phyloP scores from a whole-genome alignment of 495 filamentous ascomycete species.

The Penicillium arizonense region DNA sequence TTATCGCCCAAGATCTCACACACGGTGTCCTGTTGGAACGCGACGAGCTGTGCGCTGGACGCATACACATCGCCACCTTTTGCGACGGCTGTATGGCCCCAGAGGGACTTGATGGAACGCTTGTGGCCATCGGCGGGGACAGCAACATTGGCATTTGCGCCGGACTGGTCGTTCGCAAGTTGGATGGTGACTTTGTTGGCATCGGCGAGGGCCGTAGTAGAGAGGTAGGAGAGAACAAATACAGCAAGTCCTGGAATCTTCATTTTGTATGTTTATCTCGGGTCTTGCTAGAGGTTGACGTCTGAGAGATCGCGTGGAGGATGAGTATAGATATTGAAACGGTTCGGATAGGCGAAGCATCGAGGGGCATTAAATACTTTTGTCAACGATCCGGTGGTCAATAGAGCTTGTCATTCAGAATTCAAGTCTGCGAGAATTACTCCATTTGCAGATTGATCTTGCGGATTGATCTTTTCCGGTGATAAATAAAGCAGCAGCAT shows the following conservation, averaged over 20 bases:
- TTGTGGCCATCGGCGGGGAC: conserved; percentile 20
- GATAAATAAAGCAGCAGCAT: too few relatives aligned
- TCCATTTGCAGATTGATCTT: too few relatives aligned
- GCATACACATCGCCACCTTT: conserved; percentile 18
- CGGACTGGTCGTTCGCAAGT: conserved; percentile 22
- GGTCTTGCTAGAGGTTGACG: too few relatives aligned
- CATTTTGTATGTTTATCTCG: background rate
- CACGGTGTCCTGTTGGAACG: conserved; percentile 14
- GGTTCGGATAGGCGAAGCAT: too few relatives aligned
- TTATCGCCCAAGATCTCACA: conserved; percentile 15
- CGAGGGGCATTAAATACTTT: too few relatives aligned
- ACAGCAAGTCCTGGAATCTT: background rate
- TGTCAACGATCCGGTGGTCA: too few relatives aligned
- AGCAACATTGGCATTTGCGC: conserved; percentile 13
- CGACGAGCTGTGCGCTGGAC: conserved; percentile 18
- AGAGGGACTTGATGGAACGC: conserved; percentile 18
- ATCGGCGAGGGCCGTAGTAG: background rate
- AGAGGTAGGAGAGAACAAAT: background rate
- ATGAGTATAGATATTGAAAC: too few relatives aligned
- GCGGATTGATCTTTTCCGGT: too few relatives aligned
- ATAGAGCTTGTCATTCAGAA: too few relatives aligned
- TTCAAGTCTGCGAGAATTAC: too few relatives aligned
- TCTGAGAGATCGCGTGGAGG: too few relatives aligned
- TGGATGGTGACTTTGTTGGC: conserved; percentile 9
- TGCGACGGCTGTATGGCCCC: conserved; percentile 17